These are phyloP conservation scores for Moelleriella libera DNA, from an alignment of 2,329 filamentous ascomycete genomes.

Conservation along the genomic window DNA sequence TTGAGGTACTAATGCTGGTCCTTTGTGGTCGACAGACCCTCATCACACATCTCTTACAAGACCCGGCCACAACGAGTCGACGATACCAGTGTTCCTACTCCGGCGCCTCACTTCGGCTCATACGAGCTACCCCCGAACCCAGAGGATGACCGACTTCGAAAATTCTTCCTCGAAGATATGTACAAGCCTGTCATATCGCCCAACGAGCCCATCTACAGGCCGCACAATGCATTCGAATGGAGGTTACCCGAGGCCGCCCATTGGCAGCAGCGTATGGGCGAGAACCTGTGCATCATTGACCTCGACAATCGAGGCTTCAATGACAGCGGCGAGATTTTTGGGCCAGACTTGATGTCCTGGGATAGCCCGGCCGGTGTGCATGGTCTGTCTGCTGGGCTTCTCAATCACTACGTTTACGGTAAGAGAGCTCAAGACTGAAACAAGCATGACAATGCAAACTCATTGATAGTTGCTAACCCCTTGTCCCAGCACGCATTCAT, in stretches of 20 bases:
- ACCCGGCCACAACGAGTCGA: neutral
- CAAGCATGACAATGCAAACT: neutral
- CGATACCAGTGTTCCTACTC: neutral
- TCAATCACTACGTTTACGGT: slow-evolving; percentile 31
- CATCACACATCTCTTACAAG: neutral
- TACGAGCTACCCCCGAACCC: neutral
- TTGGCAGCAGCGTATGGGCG: slow-evolving; percentile 19
- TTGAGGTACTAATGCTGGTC: neutral
- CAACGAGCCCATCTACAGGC: slow-evolving; percentile 12
- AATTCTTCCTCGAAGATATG: slow-evolving; percentile 18
- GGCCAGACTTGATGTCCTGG: slow-evolving; percentile 20
- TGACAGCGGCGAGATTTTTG: slow-evolving; percentile 20
- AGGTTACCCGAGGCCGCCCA: slow-evolving; percentile 12
- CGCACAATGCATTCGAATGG: slow-evolving; percentile 18
- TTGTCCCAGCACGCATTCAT: slow-evolving; percentile 24
- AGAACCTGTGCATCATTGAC: slow-evolving; percentile 29
- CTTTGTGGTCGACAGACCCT: too few relatives aligned
- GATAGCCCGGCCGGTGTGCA: slow-evolving; percentile 16
- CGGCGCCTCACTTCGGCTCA: neutral
- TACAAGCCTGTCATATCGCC: slow-evolving; percentile 15
- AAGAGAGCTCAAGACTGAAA: slow-evolving; percentile 2
- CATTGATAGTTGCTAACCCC: neutral
- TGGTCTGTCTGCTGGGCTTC: slow-evolving; percentile 23
- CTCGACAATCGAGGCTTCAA: slow-evolving; percentile 26
- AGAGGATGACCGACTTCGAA: slow-evolving; percentile 9